phyloP scores from a whole-genome alignment of 371 early-diverging fungal genomes.

The Funneliformis caledonium region DNA sequence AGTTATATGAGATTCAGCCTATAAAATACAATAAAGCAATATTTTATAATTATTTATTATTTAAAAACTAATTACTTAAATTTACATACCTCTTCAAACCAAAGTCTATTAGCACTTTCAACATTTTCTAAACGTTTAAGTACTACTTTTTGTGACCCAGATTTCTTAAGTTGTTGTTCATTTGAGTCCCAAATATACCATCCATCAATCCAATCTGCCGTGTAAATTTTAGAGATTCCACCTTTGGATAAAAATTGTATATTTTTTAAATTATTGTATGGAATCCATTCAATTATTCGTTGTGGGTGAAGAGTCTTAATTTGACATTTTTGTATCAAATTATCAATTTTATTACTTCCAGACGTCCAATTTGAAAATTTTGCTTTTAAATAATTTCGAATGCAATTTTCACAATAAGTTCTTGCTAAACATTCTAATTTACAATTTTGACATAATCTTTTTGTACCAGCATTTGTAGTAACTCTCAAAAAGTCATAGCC shows the following conservation, averaged over 20 bases:
- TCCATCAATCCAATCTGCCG: constrained; percentile 14
- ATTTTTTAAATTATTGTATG: constrained; percentile 1
- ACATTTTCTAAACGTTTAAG: background rate
- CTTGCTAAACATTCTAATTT: background rate
- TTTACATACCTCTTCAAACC: background rate
- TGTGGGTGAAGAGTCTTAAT: background rate
- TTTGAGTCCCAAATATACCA: background rate
- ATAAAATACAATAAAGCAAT: background rate
- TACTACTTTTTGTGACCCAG: background rate
- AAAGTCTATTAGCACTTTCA: too few species aligned
- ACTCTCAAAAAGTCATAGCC: too few species aligned
- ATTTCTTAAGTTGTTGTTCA: background rate
- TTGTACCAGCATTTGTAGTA: background rate
- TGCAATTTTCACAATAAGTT: background rate
- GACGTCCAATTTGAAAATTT: constrained; percentile 18
- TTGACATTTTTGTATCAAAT: constrained; percentile 17
- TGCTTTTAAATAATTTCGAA: background rate
- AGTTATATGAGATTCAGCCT: background rate
- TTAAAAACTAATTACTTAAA: background rate
- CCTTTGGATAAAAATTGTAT: constrained; percentile 2
- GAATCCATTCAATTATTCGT: constrained; percentile 29
- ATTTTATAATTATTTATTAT: background rate
- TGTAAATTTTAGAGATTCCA: background rate
- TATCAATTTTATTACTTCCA: constrained; percentile 17
- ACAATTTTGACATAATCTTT: background rate